Conservation (phyloP, 2,329 filamentous ascomycete species). For the Diplocarpon mali region DNA sequence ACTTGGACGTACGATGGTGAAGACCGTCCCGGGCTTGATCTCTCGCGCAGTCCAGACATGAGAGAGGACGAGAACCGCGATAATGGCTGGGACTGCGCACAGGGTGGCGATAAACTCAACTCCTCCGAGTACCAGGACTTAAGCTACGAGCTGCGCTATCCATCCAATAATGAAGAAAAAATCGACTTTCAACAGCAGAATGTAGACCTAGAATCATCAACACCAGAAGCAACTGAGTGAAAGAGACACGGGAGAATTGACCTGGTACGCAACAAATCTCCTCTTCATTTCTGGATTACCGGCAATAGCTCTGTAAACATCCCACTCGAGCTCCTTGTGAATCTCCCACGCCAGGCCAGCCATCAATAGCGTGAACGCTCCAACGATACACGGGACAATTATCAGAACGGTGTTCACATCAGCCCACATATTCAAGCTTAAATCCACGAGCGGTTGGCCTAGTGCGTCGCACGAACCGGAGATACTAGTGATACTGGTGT, state of each 20-base stretch:
- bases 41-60: not conserved
- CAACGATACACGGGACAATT: not conserved
- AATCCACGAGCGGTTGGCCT: not conserved
- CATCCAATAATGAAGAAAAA: conserved; percentile 3
- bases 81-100: not conserved
- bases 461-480: not conserved
- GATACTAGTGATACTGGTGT: not conserved
- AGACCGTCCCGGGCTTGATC: not conserved
- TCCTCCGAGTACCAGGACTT: not conserved
- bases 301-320: not conserved
- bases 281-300: conserved; percentile 1
- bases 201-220: not conserved
- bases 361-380: not conserved
- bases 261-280: conserved; percentile 1
- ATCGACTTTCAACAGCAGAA: conserved; percentile 1
- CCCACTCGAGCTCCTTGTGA: conserved; percentile 1
- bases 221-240: not conserved
- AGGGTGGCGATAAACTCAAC: conserved; percentile 1
- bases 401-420: not conserved
- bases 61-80: not conserved
- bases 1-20: not conserved
- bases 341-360: not conserved
- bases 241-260: not conserved
- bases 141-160: not conserved
- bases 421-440: conserved; percentile 2